Percentiles rank a stretch among this genome's conserved stretches.
Conservation (phyloP, 495 filamentous ascomycete genomes). For the Aspergillus bertholletiae region DNA sequence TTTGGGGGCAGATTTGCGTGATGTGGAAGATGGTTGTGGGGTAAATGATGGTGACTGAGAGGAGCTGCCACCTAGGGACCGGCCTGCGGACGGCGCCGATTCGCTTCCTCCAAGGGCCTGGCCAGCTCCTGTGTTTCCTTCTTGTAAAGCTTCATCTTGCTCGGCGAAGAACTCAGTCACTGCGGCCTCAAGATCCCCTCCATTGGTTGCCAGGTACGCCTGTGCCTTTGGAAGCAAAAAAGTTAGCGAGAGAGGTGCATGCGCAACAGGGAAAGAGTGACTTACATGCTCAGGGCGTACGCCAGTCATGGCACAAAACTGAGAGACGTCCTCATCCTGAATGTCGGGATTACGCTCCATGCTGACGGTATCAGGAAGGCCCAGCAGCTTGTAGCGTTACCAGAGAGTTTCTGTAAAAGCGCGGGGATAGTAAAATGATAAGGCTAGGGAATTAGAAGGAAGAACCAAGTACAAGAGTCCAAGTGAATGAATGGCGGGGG, state of each 20-base stretch:
- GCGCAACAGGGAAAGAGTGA: background rate
- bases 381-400: background rate
- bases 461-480: too few relatives aligned
- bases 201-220: conserved; percentile 61
- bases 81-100: conserved; percentile 18
- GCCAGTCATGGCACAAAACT: conserved; percentile 73
- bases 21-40: conserved; percentile 27
- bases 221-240: conserved; percentile 51
- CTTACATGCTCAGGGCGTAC: conserved; percentile 61
- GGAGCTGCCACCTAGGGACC: conserved; percentile 32
- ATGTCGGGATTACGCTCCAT: conserved; percentile 56
- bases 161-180: conserved; percentile 67
- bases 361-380: conserved; percentile 11
- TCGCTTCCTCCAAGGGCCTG: conserved; percentile 27
- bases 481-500: too few relatives aligned
- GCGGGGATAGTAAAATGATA: background rate
- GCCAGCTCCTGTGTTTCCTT: conserved; percentile 27
- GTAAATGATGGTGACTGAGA: conserved; percentile 31
- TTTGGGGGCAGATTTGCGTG: conserved; percentile 31
- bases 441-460: background rate
- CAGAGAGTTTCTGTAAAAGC: background rate
- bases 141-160: conserved; percentile 55
- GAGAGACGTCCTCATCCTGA: conserved; percentile 65
- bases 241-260: conserved; percentile 1
- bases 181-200: conserved; percentile 69